Conservation (phyloP, 2,329 filamentous ascomycete species). For the Dactylonectria macrodidyma region DNA sequence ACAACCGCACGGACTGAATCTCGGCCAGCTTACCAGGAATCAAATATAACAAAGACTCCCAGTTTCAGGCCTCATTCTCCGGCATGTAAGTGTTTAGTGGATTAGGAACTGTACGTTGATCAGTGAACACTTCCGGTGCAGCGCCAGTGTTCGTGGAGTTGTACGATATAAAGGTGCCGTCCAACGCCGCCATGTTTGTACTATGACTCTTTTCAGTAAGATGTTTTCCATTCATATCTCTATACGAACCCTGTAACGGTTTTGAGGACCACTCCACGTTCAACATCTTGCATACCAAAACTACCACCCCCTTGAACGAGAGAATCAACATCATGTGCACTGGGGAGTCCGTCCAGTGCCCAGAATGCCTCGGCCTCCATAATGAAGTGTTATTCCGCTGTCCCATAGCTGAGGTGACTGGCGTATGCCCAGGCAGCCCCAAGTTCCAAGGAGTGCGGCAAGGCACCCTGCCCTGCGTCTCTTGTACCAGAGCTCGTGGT, state of each 20-base stretch:
- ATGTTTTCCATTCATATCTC: too few species aligned
- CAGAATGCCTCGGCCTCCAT: constrained; percentile 30
- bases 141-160: not conserved
- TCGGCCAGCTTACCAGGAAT: not conserved
- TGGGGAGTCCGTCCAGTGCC: constrained; percentile 38
- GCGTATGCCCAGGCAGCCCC: constrained; percentile 17
- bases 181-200: too few species aligned
- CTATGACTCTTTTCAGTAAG: too few species aligned
- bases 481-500: not conserved
- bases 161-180: too few species aligned
- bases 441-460: not conserved
- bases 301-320: not conserved
- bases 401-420: constrained; percentile 32
- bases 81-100: not conserved
- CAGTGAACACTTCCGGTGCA: not conserved
- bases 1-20: not conserved
- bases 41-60: not conserved
- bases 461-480: not conserved
- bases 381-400: constrained; percentile 29
- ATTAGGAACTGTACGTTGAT: not conserved
- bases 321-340: constrained; percentile 32
- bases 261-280: too few species aligned
- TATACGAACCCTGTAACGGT: too few species aligned
- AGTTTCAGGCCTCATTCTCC: not conserved
- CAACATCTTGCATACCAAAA: too few species aligned